Conservation (phyloP, 1,284 basidiomycete genomes). For the Vanrija humicola region DNA sequence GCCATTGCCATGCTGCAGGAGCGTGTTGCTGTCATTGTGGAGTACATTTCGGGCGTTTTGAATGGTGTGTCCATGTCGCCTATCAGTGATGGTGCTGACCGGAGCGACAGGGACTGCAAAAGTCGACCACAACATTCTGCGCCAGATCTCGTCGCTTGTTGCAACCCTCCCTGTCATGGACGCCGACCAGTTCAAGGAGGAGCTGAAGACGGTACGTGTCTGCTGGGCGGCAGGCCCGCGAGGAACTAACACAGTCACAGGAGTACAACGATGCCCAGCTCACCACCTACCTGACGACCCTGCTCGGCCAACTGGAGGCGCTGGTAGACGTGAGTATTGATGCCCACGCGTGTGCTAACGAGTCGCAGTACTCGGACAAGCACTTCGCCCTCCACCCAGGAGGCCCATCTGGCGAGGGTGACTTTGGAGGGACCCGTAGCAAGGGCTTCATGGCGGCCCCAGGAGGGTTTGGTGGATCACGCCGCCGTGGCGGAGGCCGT, state of each 20-base stretch:
- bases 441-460: too few species aligned
- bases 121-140: conserved; percentile 73
- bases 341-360: not conserved
- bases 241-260: conserved; percentile 49
- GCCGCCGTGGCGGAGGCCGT: too few species aligned
- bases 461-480: too few species aligned
- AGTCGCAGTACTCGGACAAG: conserved; percentile 31
- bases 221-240: not conserved
- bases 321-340: conserved; percentile 73
- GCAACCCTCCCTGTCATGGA: conserved; percentile 82
- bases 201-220: conserved; percentile 71
- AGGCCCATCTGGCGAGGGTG: not conserved
- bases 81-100: not conserved
- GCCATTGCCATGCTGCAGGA: conserved; percentile 95
- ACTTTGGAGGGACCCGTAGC: not conserved
- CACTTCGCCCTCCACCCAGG: conserved; percentile 20
- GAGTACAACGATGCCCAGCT: conserved; percentile 95
- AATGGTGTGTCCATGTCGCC: conserved; percentile 55
- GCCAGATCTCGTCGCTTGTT: conserved; percentile 77
- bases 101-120: conserved; percentile 56
- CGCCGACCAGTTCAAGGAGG: conserved; percentile 69
- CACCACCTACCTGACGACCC: conserved; percentile 76
- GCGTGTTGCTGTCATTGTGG: conserved; percentile 73
- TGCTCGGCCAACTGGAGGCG: conserved; percentile 82
- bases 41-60: conserved; percentile 73